Evolutionary conservation across 768 basidiomycete genomes (phyloP).

Genomic region (Russula foetens): DNA sequence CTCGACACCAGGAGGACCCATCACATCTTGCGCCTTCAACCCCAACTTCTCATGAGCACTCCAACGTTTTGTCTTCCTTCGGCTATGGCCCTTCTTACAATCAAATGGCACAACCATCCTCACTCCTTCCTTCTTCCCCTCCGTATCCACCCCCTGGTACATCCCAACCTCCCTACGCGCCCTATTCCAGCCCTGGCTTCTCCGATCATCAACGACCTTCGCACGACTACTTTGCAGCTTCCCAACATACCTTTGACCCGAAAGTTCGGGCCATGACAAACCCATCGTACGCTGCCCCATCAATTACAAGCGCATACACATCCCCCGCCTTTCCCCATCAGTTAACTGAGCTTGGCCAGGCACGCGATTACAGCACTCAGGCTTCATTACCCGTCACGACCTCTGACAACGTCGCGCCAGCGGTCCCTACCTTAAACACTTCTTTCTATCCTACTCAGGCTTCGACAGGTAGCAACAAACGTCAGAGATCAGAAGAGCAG

Average conservation of each 20-base stretch:
- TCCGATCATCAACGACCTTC: conserved; percentile 1
- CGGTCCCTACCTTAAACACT: not conserved
- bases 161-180: not conserved
- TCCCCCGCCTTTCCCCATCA: not conserved
- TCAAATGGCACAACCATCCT: conserved; percentile 3
- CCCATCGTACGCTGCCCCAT: not conserved
- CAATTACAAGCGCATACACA: not conserved
- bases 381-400: not conserved
- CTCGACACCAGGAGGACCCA: not conserved
- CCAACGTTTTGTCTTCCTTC: conserved; percentile 5
- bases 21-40: not conserved
- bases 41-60: not conserved
- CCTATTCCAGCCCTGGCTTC: conserved; percentile 2
- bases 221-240: not conserved
- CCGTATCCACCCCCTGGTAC: conserved; percentile 1
- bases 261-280: not conserved
- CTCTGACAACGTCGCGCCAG: not conserved
- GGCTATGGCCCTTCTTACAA: conserved; percentile 3
- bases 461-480: conserved; percentile 6
- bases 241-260: conserved; percentile 2
- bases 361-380: not conserved
- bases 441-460: not conserved
- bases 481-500: conserved; percentile 15
- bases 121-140: not conserved
- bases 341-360: not conserved